These are phyloP conservation scores for Solanum pimpinellifolium DNA, from an alignment of 257 asterid genomes.

Conservation along the genomic window DNA sequence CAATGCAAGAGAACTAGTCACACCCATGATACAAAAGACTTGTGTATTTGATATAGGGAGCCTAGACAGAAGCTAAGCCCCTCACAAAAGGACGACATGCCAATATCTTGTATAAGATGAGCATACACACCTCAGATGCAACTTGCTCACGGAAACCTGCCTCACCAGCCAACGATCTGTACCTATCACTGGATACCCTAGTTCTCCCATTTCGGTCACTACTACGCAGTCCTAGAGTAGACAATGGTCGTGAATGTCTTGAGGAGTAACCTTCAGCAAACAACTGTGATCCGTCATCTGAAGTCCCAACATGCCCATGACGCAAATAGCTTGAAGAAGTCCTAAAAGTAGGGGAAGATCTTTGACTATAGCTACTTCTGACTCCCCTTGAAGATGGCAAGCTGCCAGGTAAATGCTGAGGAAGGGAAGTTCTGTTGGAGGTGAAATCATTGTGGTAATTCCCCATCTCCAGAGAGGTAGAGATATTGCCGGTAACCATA, in stretches of 20 bases:
- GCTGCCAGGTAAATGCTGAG: conserved; percentile 28
- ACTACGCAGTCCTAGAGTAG: conserved; percentile 28
- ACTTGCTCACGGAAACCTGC: conserved; percentile 32
- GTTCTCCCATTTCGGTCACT: conserved; percentile 38
- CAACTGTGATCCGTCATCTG: conserved; percentile 41
- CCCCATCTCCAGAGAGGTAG: conserved; percentile 32
- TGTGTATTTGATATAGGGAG: not conserved
- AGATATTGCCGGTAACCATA: conserved; percentile 21
- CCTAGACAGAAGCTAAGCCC: not conserved
- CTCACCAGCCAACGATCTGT: conserved; percentile 31
- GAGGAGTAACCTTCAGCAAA: conserved; percentile 34
- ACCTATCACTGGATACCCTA: conserved; percentile 33
- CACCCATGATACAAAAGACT: not conserved
- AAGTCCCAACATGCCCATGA: conserved; percentile 28
- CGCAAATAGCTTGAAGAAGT: conserved; percentile 43
- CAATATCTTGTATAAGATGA: not conserved
- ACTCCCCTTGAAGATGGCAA: conserved; percentile 41
- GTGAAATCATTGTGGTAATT: conserved; percentile 29
- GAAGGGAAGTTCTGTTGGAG: conserved; percentile 27
- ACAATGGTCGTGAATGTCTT: conserved; percentile 32
- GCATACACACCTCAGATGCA: conserved; percentile 42
- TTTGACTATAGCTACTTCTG: conserved; percentile 38
- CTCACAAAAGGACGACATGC: not conserved
- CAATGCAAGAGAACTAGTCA: not conserved
- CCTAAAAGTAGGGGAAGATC: conserved; percentile 38